Conservation (phyloP, 352 stramenopile species). For the Phytophthora pistaciae region DNA sequence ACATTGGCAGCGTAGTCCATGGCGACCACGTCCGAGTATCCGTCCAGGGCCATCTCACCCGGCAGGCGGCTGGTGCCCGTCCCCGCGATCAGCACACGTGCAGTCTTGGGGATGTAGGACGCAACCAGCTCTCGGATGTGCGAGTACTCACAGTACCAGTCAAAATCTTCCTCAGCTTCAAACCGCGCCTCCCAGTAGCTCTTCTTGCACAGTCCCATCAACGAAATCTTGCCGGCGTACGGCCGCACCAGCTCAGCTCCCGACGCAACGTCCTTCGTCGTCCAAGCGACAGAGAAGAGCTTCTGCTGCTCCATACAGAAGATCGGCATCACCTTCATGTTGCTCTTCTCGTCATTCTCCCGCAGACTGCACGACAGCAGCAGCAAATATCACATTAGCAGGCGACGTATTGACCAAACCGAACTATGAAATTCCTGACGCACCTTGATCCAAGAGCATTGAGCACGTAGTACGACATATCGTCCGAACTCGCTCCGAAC, state of each 20-base stretch:
- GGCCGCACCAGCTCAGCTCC: slow-evolving; percentile 48
- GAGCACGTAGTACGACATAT: slow-evolving; percentile 67
- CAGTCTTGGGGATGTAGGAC: slow-evolving; percentile 40
- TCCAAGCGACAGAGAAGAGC: slow-evolving; percentile 59
- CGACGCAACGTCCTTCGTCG: slow-evolving; percentile 34
- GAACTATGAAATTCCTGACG: neutral
- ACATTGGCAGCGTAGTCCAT: slow-evolving; percentile 69
- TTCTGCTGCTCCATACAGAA: slow-evolving; percentile 57
- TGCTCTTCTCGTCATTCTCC: slow-evolving; percentile 46
- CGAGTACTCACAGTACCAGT: slow-evolving; percentile 67
- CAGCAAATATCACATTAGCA: slow-evolving; percentile 12
- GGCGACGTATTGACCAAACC: slow-evolving; percentile 3
- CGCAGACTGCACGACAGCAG: slow-evolving; percentile 33
- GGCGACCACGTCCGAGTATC: slow-evolving; percentile 52
- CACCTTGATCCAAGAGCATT: slow-evolving; percentile 51
- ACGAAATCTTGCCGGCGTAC: slow-evolving; percentile 60
- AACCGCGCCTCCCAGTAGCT: slow-evolving; percentile 65
- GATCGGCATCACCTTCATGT: slow-evolving; percentile 57
- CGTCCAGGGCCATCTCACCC: slow-evolving; percentile 56
- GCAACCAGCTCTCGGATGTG: slow-evolving; percentile 51
- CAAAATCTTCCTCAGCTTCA: slow-evolving; percentile 60
- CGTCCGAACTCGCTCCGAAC: slow-evolving; percentile 46
- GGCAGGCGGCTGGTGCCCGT: slow-evolving; percentile 60
- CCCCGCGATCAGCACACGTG: slow-evolving; percentile 49
- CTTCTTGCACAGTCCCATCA: slow-evolving; percentile 70